Base-by-base conservation (phyloP, 805 yeast species). In the Sungouiozyma intestinalis region DNA sequence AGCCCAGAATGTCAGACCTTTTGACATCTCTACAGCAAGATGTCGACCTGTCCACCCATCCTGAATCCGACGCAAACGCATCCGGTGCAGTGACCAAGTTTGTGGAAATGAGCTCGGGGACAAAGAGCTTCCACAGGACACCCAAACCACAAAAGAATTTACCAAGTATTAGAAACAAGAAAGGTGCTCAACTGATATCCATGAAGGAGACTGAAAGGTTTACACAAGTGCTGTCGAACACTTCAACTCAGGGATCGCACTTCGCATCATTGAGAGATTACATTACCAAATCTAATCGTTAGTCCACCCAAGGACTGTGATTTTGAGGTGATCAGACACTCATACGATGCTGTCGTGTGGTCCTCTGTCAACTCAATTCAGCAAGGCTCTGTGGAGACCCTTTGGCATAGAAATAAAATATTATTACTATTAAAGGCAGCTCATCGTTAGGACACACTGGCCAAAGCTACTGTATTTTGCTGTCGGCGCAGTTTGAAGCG, bases 1-100 rank as follows among this genome's bases (percentile, higher is more conserved):
- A 74, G 51, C 85, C 88, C 3, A 72, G 77, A 52, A 71, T 83
- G 74, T 67, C 71, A 41, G 92, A 83, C 49, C 60, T 83, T 36
- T 63, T 78, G 42, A 65, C 66, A 21, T 76, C 74, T 15, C 64
- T 83, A 40, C 72, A 68, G 17, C 60, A 61, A 18, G 66, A 54
- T 27, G 57, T 44, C 15, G 60, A 49, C 46, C 38, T 55, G 31
- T 45, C 39, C 5, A 44, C 48, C 13, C 21, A 16, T 17, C 43
- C 29, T 24, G 38, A 27, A 32, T 47, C 48, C 18, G 58, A 52
- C 13, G 44, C 51, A 7, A 52, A 24, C 11, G 19, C 29, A 2
- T 33, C 18, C 4, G 50, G n/a, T 44, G 6, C 16, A n/a, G 20
- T 29, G 9, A 33, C 9, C 6, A 24, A 24, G 11, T 24, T 24